Conservation (phyloP, 2,329 filamentous ascomycete species). For the Botrytis cinerea region DNA sequence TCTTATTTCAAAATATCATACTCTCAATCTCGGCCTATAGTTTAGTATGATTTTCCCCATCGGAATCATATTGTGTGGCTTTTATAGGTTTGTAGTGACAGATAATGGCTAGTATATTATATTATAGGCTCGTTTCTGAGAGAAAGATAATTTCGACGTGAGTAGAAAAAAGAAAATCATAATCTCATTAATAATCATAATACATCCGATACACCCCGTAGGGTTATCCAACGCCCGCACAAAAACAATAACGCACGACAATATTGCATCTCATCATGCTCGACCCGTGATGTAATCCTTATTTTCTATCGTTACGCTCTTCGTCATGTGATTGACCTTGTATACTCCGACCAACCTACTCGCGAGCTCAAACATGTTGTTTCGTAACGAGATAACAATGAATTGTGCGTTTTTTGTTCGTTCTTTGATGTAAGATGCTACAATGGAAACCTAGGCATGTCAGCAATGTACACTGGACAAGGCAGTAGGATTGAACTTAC, state of each 20-base stretch:
- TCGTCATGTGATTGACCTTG: constrained; percentile 99
- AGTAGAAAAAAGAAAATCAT: constrained; percentile 13
- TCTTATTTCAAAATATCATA: too few relatives aligned
- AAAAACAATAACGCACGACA: not conserved
- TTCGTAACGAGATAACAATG: constrained; percentile 94
- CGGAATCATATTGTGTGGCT: too few relatives aligned
- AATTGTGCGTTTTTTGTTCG: constrained; percentile 99
- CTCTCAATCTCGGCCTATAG: too few relatives aligned
- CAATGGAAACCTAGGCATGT: constrained; percentile 73
- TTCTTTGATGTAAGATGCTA: constrained; percentile 98
- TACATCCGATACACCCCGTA: constrained; percentile 14
- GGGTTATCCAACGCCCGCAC: not conserved
- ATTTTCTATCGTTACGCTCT: constrained; percentile 88
- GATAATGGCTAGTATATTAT: not conserved
- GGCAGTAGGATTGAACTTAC: constrained; percentile 57
- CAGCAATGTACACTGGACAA: constrained; percentile 20
- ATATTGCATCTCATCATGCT: constrained; percentile 14
- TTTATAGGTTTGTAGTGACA: not conserved
- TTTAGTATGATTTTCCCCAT: too few relatives aligned
- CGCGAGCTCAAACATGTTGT: constrained; percentile 99
- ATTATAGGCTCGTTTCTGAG: not conserved
- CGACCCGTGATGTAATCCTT: constrained; percentile 62
- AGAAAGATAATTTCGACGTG: not conserved
- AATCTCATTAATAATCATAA: constrained; percentile 31
- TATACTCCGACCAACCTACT: constrained; percentile 93